Evolutionary conservation across 1,139 yeast genomes (phyloP).

Genomic region (Pichia sp.): DNA sequence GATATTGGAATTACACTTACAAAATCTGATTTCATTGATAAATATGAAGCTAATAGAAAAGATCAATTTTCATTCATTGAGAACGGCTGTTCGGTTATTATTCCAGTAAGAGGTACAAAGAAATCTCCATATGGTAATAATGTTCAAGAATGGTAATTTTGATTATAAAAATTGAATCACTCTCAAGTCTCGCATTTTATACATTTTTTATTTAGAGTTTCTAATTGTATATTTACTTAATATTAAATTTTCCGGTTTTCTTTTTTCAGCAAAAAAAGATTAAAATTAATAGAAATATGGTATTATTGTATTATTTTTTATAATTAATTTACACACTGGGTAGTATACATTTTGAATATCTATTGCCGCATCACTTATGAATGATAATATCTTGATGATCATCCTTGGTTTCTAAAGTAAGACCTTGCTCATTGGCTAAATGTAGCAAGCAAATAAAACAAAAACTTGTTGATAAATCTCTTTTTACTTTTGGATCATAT

Average conservation of each 20-base stretch:
- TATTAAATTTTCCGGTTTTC: not conserved
- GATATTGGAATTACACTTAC: slow-evolving; percentile 94
- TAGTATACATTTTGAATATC: not conserved
- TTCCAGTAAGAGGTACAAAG: slow-evolving; percentile 66
- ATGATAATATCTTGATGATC: slow-evolving; percentile 41
- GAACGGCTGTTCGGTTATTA: slow-evolving; percentile 60
- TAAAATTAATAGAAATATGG: not conserved
- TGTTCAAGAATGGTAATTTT: slow-evolving; percentile 69
- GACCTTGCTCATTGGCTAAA: slow-evolving; percentile 50
- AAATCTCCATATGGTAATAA: slow-evolving; percentile 62
- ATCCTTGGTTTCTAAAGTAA: slow-evolving; percentile 37
- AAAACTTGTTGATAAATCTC: slow-evolving; percentile 49
- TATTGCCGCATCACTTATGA: slow-evolving; percentile 11
- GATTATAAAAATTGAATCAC: no score
- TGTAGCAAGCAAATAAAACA: slow-evolving; percentile 52
- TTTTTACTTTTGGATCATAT: slow-evolving; percentile 38
- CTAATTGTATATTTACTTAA: not conserved
- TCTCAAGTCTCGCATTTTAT: not conserved
- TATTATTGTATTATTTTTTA: no score
- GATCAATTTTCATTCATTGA: slow-evolving; percentile 85
- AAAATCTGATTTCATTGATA: slow-evolving; percentile 68
- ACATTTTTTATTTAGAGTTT: not conserved
- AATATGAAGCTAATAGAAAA: slow-evolving; percentile 73
- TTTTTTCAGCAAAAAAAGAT: not conserved
- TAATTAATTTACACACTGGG: no score